Percentiles rank a stretch among this genome's conserved stretches.
phyloP scores from a whole-genome alignment of 1,284 basidiomycete genomes.

The Irpex rosettiformis region DNA sequence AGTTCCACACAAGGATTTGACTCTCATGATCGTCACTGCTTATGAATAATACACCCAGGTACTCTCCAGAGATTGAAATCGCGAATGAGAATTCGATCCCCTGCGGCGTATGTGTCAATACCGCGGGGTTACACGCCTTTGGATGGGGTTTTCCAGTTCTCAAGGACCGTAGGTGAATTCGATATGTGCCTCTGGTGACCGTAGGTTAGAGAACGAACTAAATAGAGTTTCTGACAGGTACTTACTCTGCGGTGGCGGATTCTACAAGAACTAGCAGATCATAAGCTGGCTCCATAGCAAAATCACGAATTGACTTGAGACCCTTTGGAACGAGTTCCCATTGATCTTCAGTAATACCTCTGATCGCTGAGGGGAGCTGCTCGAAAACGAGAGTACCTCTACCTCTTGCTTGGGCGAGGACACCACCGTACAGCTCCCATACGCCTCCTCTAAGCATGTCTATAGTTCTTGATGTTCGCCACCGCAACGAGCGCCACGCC shows the following conservation, averaged over 20 bases:
- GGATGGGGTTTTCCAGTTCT: constrained; percentile 46
- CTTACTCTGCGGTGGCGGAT: constrained; percentile 25
- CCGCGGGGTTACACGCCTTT: constrained; percentile 31
- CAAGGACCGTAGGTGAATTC: constrained; percentile 44
- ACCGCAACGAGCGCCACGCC: constrained; percentile 45
- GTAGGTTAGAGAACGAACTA: neutral
- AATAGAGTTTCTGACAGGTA: neutral
- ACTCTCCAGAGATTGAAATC: constrained; percentile 47
- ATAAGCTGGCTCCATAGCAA: constrained; percentile 60
- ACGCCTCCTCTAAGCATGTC: constrained; percentile 33
- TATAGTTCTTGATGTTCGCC: constrained; percentile 33
- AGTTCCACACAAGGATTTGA: constrained; percentile 59
- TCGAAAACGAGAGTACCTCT: constrained; percentile 36
- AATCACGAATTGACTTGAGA: constrained; percentile 42
- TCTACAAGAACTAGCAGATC: constrained; percentile 55
- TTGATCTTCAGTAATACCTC: constrained; percentile 40
- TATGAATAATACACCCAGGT: constrained; percentile 44
- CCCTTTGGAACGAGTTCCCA: constrained; percentile 46
- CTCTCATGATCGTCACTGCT: constrained; percentile 28
- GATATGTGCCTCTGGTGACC: constrained; percentile 14
- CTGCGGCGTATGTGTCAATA: constrained; percentile 29
- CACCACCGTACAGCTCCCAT: constrained; percentile 60
- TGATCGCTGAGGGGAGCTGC: constrained; percentile 46
- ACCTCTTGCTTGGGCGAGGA: constrained; percentile 45
- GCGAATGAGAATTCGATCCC: constrained; percentile 30